Conservation (phyloP, 805 yeast species). For the Wickerhamomyces ciferrii region DNA sequence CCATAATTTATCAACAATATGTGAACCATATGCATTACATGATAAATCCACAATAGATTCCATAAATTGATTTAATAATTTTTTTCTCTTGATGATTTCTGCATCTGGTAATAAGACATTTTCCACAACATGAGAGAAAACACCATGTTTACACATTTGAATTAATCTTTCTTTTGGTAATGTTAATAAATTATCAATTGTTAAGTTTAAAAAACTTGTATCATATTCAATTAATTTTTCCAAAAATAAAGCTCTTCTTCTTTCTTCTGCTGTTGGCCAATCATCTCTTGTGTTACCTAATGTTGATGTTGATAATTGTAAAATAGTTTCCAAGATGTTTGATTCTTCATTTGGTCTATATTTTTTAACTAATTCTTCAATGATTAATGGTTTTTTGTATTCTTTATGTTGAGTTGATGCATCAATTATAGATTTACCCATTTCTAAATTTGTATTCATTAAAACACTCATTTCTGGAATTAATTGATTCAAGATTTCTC, state of each 20-base stretch:
- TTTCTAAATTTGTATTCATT: slow-evolving; percentile 63
- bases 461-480: slow-evolving; percentile 62
- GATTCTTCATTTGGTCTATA: slow-evolving; percentile 35
- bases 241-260: slow-evolving; percentile 70
- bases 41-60: slow-evolving; percentile 56
- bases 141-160: slow-evolving; percentile 84
- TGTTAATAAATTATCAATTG: slow-evolving; percentile 55
- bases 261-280: slow-evolving; percentile 90
- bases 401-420: slow-evolving; percentile 55
- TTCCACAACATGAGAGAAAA: slow-evolving; percentile 86
- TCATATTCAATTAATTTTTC: slow-evolving; percentile 73
- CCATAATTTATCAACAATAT: slow-evolving; percentile 84
- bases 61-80: slow-evolving; percentile 60
- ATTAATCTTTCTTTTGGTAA: slow-evolving; percentile 56
- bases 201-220: slow-evolving; percentile 47
- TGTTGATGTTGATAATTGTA: slow-evolving; percentile 64
- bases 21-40: slow-evolving; percentile 88
- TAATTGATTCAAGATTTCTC: slow-evolving; percentile 54
- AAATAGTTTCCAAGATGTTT: slow-evolving; percentile 58
- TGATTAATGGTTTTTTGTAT: slow-evolving; percentile 56
- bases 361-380: slow-evolving; percentile 40
- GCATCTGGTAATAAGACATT: slow-evolving; percentile 47
- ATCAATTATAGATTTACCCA: slow-evolving; percentile 61
- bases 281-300: slow-evolving; percentile 79
- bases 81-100: slow-evolving; percentile 52